Percentiles rank a stretch among this genome's conserved stretches.
phyloP scores from a whole-genome alignment of 441 rosid genomes.

The Omphalea diandra region DNA sequence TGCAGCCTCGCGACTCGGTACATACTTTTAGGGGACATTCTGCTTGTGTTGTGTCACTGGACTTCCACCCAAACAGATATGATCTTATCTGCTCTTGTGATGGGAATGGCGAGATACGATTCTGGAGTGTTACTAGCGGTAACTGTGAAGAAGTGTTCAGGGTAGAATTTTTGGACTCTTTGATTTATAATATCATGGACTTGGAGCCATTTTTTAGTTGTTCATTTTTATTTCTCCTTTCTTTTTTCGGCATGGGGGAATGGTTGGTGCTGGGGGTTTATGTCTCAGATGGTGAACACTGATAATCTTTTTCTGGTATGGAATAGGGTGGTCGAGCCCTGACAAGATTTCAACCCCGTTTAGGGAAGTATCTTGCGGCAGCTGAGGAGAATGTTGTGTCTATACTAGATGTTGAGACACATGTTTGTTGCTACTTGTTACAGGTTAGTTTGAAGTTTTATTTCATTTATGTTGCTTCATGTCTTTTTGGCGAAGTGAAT shows the following conservation, averaged over 20 bases:
- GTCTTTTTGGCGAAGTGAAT: background rate
- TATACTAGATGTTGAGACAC: slow-evolving; percentile 80
- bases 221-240: background rate
- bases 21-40: slow-evolving; percentile 81
- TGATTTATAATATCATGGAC: slow-evolving; percentile 7
- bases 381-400: slow-evolving; percentile 76
- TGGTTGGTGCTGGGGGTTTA: background rate
- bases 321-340: slow-evolving; percentile 76
- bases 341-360: slow-evolving; percentile 85
- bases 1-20: slow-evolving; percentile 76
- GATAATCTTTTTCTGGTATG: slow-evolving; percentile 1
- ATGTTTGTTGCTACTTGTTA: slow-evolving; percentile 63
- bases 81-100: slow-evolving; percentile 95
- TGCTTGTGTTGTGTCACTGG: slow-evolving; percentile 70
- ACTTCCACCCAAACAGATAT: slow-evolving; percentile 84
- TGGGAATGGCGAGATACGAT: slow-evolving; percentile 77
- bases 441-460: slow-evolving; percentile 47
- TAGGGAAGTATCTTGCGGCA: slow-evolving; percentile 89
- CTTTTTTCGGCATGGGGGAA: background rate
- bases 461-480: background rate
- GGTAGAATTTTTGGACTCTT: slow-evolving; percentile 43
- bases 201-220: background rate
- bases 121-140: slow-evolving; percentile 85
- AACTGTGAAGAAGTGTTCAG: slow-evolving; percentile 68
- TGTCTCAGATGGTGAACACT: background rate